Evolutionary conservation across 805 yeast genomes (phyloP).

Genomic region (Wickerhamomyces pijperi): DNA sequence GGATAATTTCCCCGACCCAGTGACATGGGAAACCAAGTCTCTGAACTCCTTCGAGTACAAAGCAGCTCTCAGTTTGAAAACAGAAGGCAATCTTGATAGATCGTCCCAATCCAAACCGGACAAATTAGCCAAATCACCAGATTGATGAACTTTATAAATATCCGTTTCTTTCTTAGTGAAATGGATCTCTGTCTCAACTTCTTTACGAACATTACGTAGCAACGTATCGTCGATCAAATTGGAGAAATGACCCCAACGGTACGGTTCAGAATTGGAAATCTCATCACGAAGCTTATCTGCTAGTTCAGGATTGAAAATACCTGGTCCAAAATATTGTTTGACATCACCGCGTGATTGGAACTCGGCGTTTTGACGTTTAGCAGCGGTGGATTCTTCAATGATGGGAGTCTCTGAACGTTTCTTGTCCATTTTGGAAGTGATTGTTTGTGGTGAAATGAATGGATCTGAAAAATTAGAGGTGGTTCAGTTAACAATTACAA

Average conservation of each 20-base stretch:
- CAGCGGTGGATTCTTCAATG: background rate
- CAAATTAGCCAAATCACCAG: conserved; percentile 84
- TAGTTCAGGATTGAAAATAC: conserved; percentile 35
- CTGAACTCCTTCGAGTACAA: conserved; percentile 81
- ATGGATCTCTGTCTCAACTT: conserved; percentile 71
- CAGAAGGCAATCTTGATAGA: conserved; percentile 56
- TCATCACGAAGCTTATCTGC: conserved; percentile 26
- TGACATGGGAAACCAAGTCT: conserved; percentile 61
- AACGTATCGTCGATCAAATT: conserved; percentile 67
- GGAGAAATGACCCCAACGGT: conserved; percentile 78
- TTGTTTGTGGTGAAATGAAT: background rate
- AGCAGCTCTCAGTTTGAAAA: conserved; percentile 74
- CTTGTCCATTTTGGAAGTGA: background rate
- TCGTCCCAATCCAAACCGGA: conserved; percentile 78
- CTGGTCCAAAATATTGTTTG: conserved; percentile 30
- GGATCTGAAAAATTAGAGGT: too few relatives aligned
- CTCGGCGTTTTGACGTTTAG: conserved; percentile 6
- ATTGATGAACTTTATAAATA: conserved; percentile 84
- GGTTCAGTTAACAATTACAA: too few relatives aligned
- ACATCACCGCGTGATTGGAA: conserved; percentile 21
- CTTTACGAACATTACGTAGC: conserved; percentile 70
- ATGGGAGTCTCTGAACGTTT: background rate
- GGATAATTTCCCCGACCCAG: conserved; percentile 81
- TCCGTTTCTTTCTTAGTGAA: conserved; percentile 96
- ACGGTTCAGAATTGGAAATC: conserved; percentile 59